Conservation (phyloP, 2,329 filamentous ascomycete species). For the Paramyrothecium sp. region DNA sequence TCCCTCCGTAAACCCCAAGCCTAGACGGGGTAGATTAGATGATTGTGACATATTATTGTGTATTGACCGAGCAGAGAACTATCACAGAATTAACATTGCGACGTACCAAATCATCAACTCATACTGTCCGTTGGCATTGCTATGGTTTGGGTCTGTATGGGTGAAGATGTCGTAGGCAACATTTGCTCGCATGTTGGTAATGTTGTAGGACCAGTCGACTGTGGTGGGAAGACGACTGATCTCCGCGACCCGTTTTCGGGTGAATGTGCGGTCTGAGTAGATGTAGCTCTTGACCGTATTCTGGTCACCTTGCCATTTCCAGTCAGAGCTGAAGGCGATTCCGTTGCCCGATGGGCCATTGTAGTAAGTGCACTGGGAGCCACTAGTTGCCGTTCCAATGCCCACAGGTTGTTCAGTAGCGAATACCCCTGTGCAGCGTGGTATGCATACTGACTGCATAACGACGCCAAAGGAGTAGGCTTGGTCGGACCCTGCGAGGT, state of each 20-base stretch:
- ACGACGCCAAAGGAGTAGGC: conserved; percentile 1
- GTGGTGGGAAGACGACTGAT: conserved; percentile 32
- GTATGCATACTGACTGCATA: conserved; percentile 27
- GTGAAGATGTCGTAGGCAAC: conserved; percentile 65
- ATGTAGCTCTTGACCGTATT: conserved; percentile 43
- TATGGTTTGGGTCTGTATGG: conserved; percentile 30
- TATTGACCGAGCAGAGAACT: too few species aligned
- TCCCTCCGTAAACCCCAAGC: conserved; percentile 55
- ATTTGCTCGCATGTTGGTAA: conserved; percentile 49
- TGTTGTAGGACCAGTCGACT: conserved; percentile 43
- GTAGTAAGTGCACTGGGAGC: conserved; percentile 40
- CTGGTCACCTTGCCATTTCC: conserved; percentile 37
- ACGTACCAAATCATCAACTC: conserved; percentile 64
- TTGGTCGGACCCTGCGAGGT: background rate
- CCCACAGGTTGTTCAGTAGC: conserved; percentile 44
- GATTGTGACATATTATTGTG: background rate
- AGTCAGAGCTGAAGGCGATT: conserved; percentile 38
- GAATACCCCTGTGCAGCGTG: conserved; percentile 27
- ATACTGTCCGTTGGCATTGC: conserved; percentile 41
- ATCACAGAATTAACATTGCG: too few species aligned
- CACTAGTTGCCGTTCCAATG: conserved; percentile 30
- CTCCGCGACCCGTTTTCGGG: conserved; percentile 19
- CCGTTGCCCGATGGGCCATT: conserved; percentile 25
- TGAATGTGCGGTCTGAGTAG: conserved; percentile 34
- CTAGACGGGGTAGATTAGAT: conserved; percentile 24